Evolutionary conservation across 176 grass and related monocot species (phyloP).

Genomic region (Zizania latifolia): DNA sequence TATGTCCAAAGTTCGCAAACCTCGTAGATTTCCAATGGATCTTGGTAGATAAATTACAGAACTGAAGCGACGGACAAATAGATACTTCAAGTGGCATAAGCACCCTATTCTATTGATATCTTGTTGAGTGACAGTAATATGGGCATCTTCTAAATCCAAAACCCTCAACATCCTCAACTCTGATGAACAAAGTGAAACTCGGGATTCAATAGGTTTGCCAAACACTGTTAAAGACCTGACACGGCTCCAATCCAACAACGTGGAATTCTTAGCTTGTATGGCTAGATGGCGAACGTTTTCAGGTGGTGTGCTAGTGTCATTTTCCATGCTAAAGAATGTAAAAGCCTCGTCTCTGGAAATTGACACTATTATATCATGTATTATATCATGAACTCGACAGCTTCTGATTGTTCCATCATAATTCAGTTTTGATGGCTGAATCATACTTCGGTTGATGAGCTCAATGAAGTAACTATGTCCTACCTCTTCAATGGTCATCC

Average conservation of each 20-base stretch:
- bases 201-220: background rate
- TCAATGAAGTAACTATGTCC: conserved; percentile 5
- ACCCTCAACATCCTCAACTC: background rate
- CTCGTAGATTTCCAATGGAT: conserved; percentile 4
- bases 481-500: background rate
- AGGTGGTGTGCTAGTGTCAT: background rate
- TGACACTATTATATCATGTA: background rate
- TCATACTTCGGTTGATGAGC: conserved; percentile 20
- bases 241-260: background rate
- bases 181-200: background rate
- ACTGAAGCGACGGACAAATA: fast-evolving
- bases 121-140: background rate
- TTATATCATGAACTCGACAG: conserved; percentile 13
- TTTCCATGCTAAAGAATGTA: background rate
- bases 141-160: background rate
- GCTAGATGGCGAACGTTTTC: background rate
- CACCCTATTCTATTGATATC: background rate
- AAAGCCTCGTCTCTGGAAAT: conserved; percentile 5
- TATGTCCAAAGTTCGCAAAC: background rate
- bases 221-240: background rate
- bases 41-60: background rate
- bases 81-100: background rate
- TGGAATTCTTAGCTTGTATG: background rate
- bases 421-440: background rate
- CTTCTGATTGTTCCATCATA: background rate